A percentile compares a stretch with the other conserved stretches of the same genome.
Conservation (phyloP, 768 basidiomycete species). For the Trametes cinnabarina region DNA sequence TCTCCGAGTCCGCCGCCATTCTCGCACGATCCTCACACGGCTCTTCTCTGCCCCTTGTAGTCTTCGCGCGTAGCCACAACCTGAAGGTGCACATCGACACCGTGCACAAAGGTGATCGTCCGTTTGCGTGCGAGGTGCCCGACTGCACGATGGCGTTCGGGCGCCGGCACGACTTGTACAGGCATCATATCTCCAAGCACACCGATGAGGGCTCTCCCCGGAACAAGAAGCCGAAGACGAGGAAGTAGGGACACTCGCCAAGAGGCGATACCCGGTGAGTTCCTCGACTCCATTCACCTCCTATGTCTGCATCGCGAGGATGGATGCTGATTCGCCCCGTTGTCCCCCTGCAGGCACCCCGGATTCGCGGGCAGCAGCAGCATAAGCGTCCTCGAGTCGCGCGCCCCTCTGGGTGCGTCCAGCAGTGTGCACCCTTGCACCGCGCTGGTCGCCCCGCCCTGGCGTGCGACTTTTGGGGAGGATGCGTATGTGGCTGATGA, state of each 20-base stretch:
- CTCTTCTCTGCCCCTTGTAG: too few relatives aligned
- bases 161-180: constrained; percentile 12
- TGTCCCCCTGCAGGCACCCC: background rate
- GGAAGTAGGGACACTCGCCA: background rate
- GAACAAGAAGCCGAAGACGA: constrained; percentile 10
- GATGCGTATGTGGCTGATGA: constrained; percentile 9
- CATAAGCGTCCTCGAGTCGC: constrained; percentile 5
- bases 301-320: background rate
- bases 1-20: too few relatives aligned
- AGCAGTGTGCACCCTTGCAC: background rate
- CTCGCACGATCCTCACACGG: too few relatives aligned
- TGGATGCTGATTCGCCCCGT: background rate
- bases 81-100: constrained; percentile 10
- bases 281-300: background rate
- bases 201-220: constrained; percentile 13
- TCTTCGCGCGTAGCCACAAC: constrained; percentile 8
- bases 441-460: background rate
- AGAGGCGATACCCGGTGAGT: background rate
- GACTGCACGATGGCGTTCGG: constrained; percentile 1
- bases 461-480: constrained; percentile 11
- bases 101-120: constrained; percentile 3
- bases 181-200: constrained; percentile 9
- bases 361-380: constrained; percentile 8
- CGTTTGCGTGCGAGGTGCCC: background rate
- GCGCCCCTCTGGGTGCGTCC: constrained; percentile 1